These are phyloP conservation scores for Tricholoma sp. DNA, from an alignment of 768 basidiomycete genomes.

Conservation along the genomic window DNA sequence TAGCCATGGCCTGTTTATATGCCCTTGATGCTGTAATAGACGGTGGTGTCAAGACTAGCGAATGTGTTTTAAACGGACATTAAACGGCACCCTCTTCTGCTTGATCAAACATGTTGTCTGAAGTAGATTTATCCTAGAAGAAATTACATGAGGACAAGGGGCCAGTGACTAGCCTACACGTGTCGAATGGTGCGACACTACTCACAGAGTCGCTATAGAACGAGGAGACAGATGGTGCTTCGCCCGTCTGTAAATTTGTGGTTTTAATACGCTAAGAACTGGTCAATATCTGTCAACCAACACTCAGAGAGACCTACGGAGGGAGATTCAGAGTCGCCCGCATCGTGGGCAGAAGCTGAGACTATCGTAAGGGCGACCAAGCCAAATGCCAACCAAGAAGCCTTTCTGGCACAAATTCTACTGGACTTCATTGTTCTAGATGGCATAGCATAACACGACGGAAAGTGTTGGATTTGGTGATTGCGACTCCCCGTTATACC, in stretches of 20 bases:
- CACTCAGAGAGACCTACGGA: background rate
- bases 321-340: conserved; percentile 21
- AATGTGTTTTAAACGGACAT: conserved; percentile 2
- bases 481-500: no score
- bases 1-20: conserved; percentile 69
- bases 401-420: conserved; percentile 35
- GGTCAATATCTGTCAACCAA: background rate
- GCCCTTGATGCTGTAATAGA: conserved; percentile 55
- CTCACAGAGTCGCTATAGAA: background rate
- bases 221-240: background rate
- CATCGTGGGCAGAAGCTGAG: conserved; percentile 30
- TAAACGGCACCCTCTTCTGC: conserved; percentile 44
- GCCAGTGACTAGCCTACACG: background rate
- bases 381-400: conserved; percentile 57
- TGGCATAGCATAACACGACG: background rate
- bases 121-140: conserved; percentile 5
- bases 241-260: background rate
- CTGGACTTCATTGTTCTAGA: conserved; percentile 17
- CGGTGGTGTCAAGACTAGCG: background rate
- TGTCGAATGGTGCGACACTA: background rate
- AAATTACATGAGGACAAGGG: background rate
- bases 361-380: conserved; percentile 46
- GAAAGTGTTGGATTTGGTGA: no score
- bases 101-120: conserved; percentile 36
- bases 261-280: background rate